A percentile compares a stretch with the other conserved stretches of the same genome.
Conservation (phyloP, 495 filamentous ascomycete species). For the Aspergillus egyptiacus region DNA sequence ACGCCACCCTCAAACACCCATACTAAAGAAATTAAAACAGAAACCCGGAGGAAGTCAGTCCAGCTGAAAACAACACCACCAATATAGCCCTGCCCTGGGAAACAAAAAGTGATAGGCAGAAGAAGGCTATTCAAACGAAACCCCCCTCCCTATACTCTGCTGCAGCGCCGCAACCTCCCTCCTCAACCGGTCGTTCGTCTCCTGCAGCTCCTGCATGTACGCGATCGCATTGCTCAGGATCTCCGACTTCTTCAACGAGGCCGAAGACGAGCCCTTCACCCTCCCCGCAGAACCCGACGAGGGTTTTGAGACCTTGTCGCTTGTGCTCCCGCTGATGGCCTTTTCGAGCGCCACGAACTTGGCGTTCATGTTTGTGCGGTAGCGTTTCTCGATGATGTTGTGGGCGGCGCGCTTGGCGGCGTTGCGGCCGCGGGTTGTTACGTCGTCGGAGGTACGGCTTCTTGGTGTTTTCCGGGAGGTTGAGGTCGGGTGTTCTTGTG, state of each 20-base stretch:
- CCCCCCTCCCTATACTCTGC: conserved; percentile 12
- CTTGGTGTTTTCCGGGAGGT: conserved; percentile 27
- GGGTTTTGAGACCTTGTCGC: conserved; percentile 19
- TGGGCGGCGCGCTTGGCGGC: conserved; percentile 47
- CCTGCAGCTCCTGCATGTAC: conserved; percentile 54
- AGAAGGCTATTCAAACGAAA: too few relatives aligned
- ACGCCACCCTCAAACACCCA: not conserved
- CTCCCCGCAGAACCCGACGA: not conserved
- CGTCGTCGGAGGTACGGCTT: conserved; percentile 24
- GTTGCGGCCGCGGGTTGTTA: conserved; percentile 32
- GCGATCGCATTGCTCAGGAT: conserved; percentile 66
- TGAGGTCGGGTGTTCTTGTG: conserved; percentile 22
- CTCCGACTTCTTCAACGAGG: conserved; percentile 44
- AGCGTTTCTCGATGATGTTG: conserved; percentile 50
- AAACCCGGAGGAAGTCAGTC: not conserved
- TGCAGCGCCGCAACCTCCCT: conserved; percentile 36
- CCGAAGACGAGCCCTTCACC: conserved; percentile 23
- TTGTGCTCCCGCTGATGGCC: conserved; percentile 25
- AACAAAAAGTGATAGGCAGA: too few relatives aligned
- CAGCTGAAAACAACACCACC: too few relatives aligned
- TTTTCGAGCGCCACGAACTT: conserved; percentile 44
- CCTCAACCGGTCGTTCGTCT: conserved; percentile 34
- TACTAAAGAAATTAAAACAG: not conserved
- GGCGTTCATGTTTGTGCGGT: conserved; percentile 50
- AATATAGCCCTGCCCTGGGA: too few relatives aligned